A percentile compares a stretch with the other conserved stretches of the same genome.
Evolutionary conservation across 2,329 filamentous ascomycete genomes (phyloP).

Genomic region (Diplocarpon rosae): DNA sequence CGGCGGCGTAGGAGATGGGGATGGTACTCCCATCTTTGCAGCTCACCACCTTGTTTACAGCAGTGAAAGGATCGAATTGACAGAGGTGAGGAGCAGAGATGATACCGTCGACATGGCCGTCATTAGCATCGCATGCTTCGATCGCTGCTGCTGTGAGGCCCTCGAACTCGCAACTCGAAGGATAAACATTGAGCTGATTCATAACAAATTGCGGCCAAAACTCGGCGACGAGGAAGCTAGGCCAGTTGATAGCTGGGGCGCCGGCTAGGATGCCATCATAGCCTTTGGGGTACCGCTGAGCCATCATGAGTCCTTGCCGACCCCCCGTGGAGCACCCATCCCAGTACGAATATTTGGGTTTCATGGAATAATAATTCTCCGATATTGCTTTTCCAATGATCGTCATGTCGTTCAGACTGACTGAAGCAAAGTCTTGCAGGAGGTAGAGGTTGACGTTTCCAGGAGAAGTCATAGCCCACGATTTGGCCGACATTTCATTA

Average conservation of each 20-base stretch:
- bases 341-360: slow-evolving; percentile 28
- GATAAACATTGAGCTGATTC: background rate
- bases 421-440: slow-evolving; percentile 29
- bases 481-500: slow-evolving; percentile 6
- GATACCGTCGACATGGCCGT: slow-evolving; percentile 13
- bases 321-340: slow-evolving; percentile 30
- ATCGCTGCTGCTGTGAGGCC: slow-evolving; percentile 4
- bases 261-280: slow-evolving; percentile 31
- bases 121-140: slow-evolving; percentile 11
- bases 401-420: slow-evolving; percentile 27
- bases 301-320: slow-evolving; percentile 28
- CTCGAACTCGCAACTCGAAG: slow-evolving; percentile 9
- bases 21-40: too few species aligned
- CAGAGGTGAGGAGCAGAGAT: slow-evolving; percentile 7
- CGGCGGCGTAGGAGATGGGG: background rate
- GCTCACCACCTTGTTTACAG: too few species aligned
- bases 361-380: slow-evolving; percentile 27
- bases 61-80: slow-evolving; percentile 4
- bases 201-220: slow-evolving; percentile 1
- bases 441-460: slow-evolving; percentile 9
- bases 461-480: background rate
- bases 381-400: slow-evolving; percentile 27
- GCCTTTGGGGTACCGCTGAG: slow-evolving; percentile 28
- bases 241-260: slow-evolving; percentile 29
- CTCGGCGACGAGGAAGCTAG: background rate